Percentiles rank a stretch among this genome's conserved stretches.
These are phyloP conservation scores for Bullera alba DNA, from an alignment of 768 basidiomycete species.

Conservation along the genomic window DNA sequence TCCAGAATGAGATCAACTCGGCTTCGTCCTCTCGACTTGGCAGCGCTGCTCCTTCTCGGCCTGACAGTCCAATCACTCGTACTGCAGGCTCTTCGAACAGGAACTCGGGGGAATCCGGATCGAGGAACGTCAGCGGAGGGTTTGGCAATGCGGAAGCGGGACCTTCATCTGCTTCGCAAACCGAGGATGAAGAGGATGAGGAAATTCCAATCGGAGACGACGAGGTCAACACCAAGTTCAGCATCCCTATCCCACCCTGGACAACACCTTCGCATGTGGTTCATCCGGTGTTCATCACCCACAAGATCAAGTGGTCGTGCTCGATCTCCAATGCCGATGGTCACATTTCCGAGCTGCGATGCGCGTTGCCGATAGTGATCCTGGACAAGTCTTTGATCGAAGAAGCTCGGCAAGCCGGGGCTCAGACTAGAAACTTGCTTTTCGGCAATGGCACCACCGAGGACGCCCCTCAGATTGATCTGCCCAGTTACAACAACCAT, in stretches of 20 bases:
- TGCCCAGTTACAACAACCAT: conserved; percentile 85
- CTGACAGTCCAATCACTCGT: neutral
- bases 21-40: neutral
- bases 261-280: conserved; percentile 64
- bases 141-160: conserved; percentile 8
- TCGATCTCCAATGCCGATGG: conserved; percentile 79
- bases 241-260: conserved; percentile 57
- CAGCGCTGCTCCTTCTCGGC: neutral
- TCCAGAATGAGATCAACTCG: too few species aligned
- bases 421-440: conserved; percentile 68
- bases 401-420: conserved; percentile 66
- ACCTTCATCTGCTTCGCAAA: neutral
- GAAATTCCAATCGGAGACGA: conserved; percentile 32
- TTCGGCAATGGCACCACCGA: conserved; percentile 50
- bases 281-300: conserved; percentile 67
- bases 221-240: conserved; percentile 56
- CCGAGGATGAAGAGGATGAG: conserved; percentile 8
- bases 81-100: too few species aligned
- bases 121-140: neutral
- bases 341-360: conserved; percentile 88
- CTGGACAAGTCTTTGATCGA: conserved; percentile 65
- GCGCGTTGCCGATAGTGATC: conserved; percentile 80
- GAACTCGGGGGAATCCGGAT: too few species aligned
- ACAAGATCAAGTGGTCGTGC: conserved; percentile 62
- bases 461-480: conserved; percentile 61